Evolutionary conservation across 441 rosid genomes (phyloP), one percentile per base, ranked within the genome.

Genomic region (Daphne laureola): DNA sequence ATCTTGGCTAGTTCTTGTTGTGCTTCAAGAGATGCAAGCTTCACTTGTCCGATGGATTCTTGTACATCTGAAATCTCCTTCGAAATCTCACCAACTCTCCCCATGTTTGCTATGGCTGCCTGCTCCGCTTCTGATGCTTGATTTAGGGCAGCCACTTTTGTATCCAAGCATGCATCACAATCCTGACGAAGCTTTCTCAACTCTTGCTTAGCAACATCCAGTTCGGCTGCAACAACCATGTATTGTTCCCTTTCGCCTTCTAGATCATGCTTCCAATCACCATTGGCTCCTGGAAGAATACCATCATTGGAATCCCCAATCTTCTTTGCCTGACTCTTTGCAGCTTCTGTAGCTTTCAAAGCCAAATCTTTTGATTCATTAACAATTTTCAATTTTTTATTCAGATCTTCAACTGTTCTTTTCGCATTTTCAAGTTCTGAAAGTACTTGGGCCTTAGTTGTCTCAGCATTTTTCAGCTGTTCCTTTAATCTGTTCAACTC

Each of bases 21-120:
- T 0, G 86, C 64, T 71, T 85, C 76, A 46, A 85, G 63, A 58
- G 81, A 68, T 12, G 81, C 93, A 63, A 79, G 78, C 75, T 82
- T 93, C 11, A 79, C 84, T 71, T 89, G 84, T 25, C 83, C 87
- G 31, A 87, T 82, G 1, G 95, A 73, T 59, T 89, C 93, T 64
- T 87, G 89, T 17, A 85, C 65, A 16, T 69, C 67, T 26, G 86
- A 68, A 12, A 89, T 89, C 59, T 85, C 97, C 71, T 63, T 83
- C 2, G 81, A 78, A 31, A 93, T 79, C 56, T 84, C 79, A 43
- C 74, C 71, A 35, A 79, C 87, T 69, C 77, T 87, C 71, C 82
- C 96, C 53, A 76, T 65, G 68, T 78, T 81, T 41, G 59, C 71
- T 66, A 79, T 77, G 46, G 73, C 75, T 42, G 76, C 75, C 57